Base-by-base conservation (phyloP, 345 rosid genomes). In the Gossypium stocksii region DNA sequence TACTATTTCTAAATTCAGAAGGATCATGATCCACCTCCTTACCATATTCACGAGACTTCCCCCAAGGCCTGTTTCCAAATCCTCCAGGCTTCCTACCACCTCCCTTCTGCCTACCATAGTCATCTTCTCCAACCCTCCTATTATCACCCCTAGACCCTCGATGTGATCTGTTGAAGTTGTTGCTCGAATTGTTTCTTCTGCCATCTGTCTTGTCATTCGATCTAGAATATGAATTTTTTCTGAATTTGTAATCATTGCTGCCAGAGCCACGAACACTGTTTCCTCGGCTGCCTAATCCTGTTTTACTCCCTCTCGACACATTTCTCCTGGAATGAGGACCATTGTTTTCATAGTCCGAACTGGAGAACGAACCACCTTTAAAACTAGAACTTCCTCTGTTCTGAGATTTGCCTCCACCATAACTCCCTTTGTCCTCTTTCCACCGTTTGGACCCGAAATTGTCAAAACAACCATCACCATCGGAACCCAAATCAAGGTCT, bases 401-500 rank as follows among this genome's bases (percentile, higher is more conserved):
- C 4, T 10, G 79, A 48, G 77, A 76, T 29, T 57, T 80, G 34
- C 82, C 85, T 78, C 86, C 70, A 23, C 76, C 58, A 2, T 80
- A 73, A 63, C 56, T 75, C 75, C 60, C 51, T 68, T 77, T 80
- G 52, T 71, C 75, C 13, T 64, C 66, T 79, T 79, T 84, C 75
- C 77, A 66, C 56, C 66, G 65, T 57, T 78, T 79, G 53, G 81
- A 77, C 20, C 75, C 83, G 15, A 78, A 67, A 78, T 80, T 23
- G 2, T 25, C n/a, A 59, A 11, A 59, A 59, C 41, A 84, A 25
- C 86, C 87, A 72, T 88, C 90, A 44, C 62, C 67, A 79, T 88
- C 98, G 34, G 95, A 92, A 78, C 78, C 80, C 4, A 81, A 77
- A 25, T 80, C 89, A 64, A 77, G 77, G 46, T 88, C 94, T 41